These are phyloP conservation scores for Magnolia sinica DNA, from an alignment of 164 flowering plant genomes.

Conservation along the genomic window DNA sequence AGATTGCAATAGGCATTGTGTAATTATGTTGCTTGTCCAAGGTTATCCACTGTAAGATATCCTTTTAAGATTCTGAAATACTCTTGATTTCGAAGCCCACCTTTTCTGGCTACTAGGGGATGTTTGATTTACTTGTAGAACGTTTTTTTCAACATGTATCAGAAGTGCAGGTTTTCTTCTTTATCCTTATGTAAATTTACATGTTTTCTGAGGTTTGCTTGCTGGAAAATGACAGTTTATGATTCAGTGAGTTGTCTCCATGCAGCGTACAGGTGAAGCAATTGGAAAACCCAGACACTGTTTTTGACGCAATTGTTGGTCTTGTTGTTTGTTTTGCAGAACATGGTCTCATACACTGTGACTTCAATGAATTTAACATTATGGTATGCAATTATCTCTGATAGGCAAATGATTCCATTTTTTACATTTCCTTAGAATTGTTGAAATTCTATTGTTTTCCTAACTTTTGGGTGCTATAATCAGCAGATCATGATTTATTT, in stretches of 20 bases:
- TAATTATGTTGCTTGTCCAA: conserved; percentile 83
- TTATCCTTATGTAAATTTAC: background rate
- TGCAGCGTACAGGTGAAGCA: conserved; percentile 89
- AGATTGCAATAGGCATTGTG: conserved; percentile 96
- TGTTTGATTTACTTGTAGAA: too few species aligned
- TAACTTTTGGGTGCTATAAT: background rate
- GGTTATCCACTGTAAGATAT: conserved; percentile 92
- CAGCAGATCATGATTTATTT: background rate
- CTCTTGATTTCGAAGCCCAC: background rate
- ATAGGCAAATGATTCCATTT: background rate
- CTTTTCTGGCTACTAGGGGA: too few species aligned
- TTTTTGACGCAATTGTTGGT: conserved; percentile 77
- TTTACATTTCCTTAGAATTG: background rate
- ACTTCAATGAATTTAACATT: conserved; percentile 94
- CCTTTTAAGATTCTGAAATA: background rate
- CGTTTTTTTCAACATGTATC: too few species aligned
- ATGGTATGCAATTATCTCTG: conserved; percentile 51
- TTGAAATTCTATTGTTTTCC: background rate
- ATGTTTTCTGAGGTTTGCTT: background rate
- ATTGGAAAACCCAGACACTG: conserved; percentile 69
- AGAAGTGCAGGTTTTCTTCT: too few species aligned
- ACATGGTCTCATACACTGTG: conserved; percentile 95
- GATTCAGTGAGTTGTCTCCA: background rate
- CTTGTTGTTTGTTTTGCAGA: conserved; percentile 82
- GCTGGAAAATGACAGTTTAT: background rate